Base-by-base conservation (phyloP, 1,139 yeast species). In the Starmera stellimalicola region DNA sequence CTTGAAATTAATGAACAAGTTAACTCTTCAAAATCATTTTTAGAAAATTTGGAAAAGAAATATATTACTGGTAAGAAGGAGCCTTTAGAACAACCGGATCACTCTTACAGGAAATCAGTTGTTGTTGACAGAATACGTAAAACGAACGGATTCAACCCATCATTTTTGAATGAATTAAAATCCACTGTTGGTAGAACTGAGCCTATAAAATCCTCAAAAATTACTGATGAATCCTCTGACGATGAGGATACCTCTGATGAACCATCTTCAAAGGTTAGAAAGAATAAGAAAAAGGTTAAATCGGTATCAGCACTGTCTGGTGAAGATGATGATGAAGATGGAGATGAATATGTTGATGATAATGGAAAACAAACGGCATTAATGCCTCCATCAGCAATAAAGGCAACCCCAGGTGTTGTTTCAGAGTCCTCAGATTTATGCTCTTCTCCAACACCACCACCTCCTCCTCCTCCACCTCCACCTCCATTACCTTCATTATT, bases 141-240 rank as follows among this genome's bases (percentile, higher is more conserved):
- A 29, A 47, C 52, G 34, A 38, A 48, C 60, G 63, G 62, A 1
- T 63, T 68, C 63, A 63, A 70, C 44, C 76, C 81, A 8, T 54
- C 65, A 30, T 77, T 73, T 53, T 60, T 79, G 43, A 63, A 67
- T 34, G 87, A 79, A 45, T 59, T 78, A 40, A 63, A 70, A 16
- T 55, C 65, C 8, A 76, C 72, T 45, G 78, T 76, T 9, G 57
- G 39, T 7, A 44, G 38, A 18, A 33, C 42, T n/a, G 46, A 42
- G 19, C 34, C 46, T 31, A 45, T 44, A 15, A 36, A 42, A 9
- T 41, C 37, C 31, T n/a, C 11, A 6, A 22, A 22, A 8, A 11
- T 18, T 11, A 15, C 10, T 11, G 23, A 18, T 10, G 9, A 5
- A 16, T 16, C 18, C 7, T 12, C 19, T 7, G 17, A 10, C 22